A percentile compares a stretch with the other conserved stretches of the same genome.
Evolutionary conservation across 2,329 filamentous ascomycete species (phyloP).

Genomic region (Alternaria sp.): DNA sequence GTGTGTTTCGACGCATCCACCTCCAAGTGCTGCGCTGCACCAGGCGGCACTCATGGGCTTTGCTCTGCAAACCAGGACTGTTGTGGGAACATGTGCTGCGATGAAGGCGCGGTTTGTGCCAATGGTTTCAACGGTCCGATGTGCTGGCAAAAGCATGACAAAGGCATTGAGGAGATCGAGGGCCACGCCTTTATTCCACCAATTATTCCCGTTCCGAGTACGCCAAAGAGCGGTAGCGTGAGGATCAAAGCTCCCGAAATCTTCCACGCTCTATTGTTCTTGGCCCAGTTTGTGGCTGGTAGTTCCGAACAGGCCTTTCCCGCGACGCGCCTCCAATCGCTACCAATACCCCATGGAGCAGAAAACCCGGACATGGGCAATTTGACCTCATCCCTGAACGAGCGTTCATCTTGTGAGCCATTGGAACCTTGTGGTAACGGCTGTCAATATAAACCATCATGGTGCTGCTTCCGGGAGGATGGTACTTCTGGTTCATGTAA

Average conservation of each 20-base stretch:
- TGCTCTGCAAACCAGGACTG: not conserved
- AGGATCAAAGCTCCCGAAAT: not conserved
- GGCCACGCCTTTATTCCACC: not conserved
- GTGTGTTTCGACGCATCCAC: not conserved
- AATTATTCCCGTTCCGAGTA: not conserved
- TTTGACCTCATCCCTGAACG: not conserved
- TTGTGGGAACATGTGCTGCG: conserved; percentile 10
- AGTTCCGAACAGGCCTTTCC: not conserved
- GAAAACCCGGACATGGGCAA: not conserved
- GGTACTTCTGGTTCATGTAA: not conserved
- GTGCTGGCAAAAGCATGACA: not conserved
- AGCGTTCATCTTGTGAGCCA: not conserved
- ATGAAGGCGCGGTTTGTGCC: not conserved
- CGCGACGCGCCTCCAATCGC: not conserved
- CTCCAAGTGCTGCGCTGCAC: not conserved
- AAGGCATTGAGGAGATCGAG: not conserved
- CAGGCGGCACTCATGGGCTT: not conserved
- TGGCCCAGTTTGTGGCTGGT: not conserved
- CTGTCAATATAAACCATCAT: not conserved
- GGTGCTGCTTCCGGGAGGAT: not conserved
- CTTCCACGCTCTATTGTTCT: not conserved
- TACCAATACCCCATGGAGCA: not conserved
- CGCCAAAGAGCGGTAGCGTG: not conserved
- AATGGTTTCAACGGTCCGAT: not conserved
- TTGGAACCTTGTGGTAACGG: not conserved